Percentiles rank a stretch among this genome's conserved stretches.
phyloP scores from a whole-genome alignment of 108 stramenopile species.

The Cylindrotheca fusiformis region DNA sequence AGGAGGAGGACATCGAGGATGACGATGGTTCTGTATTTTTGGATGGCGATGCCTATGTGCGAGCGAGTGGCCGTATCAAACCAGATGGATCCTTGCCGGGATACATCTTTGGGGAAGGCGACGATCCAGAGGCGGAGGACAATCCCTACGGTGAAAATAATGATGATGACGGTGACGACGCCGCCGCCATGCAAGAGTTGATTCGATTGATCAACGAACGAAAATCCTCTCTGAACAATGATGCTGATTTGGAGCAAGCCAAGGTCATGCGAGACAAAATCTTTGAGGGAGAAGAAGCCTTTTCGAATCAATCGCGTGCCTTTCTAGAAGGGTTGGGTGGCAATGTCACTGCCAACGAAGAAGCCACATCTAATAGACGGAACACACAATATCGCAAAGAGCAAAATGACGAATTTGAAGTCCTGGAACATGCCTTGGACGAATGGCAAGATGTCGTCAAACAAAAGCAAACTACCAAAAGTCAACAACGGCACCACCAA shows the following conservation, averaged over 20 bases:
- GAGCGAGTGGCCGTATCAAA: background rate
- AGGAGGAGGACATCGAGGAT: constrained; percentile 1
- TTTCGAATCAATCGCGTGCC: background rate
- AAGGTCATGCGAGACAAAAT: constrained; percentile 5
- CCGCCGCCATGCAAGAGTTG: background rate
- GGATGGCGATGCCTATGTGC: constrained; percentile 3
- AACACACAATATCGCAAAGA: constrained; percentile 2
- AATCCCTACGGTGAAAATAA: background rate
- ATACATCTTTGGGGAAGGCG: background rate
- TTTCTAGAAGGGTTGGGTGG: constrained; percentile 10
- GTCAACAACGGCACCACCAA: background rate
- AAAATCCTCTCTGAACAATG: background rate
- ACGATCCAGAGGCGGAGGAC: background rate
- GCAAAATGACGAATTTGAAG: constrained; percentile 10
- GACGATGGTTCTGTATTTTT: constrained; percentile 13
- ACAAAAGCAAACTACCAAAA: background rate
- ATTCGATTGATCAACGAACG: constrained; percentile 1
- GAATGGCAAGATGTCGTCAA: background rate
- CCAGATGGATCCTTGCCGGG: background rate
- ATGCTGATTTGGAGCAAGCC: constrained; percentile 2
- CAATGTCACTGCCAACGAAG: constrained; percentile 6
- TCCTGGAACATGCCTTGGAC: constrained; percentile 3
- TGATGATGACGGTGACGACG: background rate
- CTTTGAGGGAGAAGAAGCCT: constrained; percentile 3
- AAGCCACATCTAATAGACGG: background rate